A percentile compares a stretch with the other conserved stretches of the same genome.
These are phyloP conservation scores for Moesziomyces parantarcticus DNA, from an alignment of 1,284 basidiomycete species.

Conservation along the genomic window DNA sequence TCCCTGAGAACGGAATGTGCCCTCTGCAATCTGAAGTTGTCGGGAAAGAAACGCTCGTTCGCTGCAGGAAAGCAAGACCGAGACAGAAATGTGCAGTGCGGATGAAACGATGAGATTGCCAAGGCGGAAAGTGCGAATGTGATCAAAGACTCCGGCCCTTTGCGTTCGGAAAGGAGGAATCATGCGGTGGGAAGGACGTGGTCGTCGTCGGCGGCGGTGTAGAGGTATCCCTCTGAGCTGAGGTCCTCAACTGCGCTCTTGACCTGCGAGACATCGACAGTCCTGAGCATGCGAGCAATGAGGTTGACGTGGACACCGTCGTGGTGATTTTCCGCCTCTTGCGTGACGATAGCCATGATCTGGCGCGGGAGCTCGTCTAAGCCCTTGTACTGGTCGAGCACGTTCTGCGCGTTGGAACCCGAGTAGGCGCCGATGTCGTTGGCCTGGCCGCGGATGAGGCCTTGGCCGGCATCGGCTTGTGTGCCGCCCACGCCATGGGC, in stretches of 20 bases:
- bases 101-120: background rate
- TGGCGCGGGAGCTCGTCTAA: slow-evolving; percentile 40
- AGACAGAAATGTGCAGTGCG: too few relatives aligned
- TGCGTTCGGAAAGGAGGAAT: background rate
- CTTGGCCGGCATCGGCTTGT: slow-evolving; percentile 9
- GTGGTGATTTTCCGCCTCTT: slow-evolving; percentile 48
- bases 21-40: too few relatives aligned
- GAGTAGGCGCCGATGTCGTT: slow-evolving; percentile 50
- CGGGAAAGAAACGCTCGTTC: too few relatives aligned
- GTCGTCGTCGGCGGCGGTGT: slow-evolving; percentile 59
- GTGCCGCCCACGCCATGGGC: slow-evolving; percentile 32
- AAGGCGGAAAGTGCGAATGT: background rate
- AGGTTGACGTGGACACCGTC: slow-evolving; percentile 55
- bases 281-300: slow-evolving; percentile 46
- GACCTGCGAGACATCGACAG: slow-evolving; percentile 39
- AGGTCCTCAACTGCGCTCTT: slow-evolving; percentile 58
- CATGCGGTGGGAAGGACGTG: slow-evolving; percentile 59
- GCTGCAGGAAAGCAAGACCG: too few relatives aligned
- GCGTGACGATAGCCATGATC: slow-evolving; percentile 49
- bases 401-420: slow-evolving; percentile 29
- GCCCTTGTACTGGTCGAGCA: slow-evolving; percentile 40
- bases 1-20: background rate
- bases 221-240: slow-evolving; percentile 57
- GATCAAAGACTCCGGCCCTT: background rate
- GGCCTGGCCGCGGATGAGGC: slow-evolving; percentile 9